These are phyloP conservation scores for Penicillium thymicola DNA, from an alignment of 2,329 filamentous ascomycete genomes.

Conservation along the genomic window DNA sequence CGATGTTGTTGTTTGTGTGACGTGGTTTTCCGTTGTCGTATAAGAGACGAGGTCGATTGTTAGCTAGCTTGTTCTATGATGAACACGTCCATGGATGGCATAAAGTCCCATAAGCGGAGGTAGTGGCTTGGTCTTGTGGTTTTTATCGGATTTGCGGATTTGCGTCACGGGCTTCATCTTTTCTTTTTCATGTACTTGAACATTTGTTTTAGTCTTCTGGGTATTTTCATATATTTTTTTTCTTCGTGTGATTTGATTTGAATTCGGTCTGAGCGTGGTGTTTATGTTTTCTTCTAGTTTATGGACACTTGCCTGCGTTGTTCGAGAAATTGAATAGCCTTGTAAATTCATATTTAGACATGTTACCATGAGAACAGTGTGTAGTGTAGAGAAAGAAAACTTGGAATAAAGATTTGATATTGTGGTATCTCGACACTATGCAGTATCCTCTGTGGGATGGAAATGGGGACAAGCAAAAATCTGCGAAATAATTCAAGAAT, in stretches of 20 bases:
- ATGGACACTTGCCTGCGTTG: not conserved
- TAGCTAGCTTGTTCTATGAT: not conserved
- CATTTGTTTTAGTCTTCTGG: not conserved
- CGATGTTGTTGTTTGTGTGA: conserved; percentile 49
- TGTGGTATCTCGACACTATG: not conserved
- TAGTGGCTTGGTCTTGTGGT: not conserved
- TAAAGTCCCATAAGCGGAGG: not conserved
- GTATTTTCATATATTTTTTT: not conserved
- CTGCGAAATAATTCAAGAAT: not conserved
- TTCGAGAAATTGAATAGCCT: not conserved
- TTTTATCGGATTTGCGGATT: not conserved
- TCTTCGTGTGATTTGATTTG: conserved; percentile 2
- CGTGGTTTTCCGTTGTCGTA: conserved; percentile 43
- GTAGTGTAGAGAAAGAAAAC: not conserved
- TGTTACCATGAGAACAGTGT: not conserved
- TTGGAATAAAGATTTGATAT: not conserved
- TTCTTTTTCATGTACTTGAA: not conserved
- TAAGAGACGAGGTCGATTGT: conserved; percentile 9
- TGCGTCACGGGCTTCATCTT: not conserved
- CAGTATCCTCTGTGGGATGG: not conserved
- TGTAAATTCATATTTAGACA: not conserved
- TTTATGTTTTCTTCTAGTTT: conserved; percentile 3
- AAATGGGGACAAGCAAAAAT: not conserved
- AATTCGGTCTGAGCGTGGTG: conserved; percentile 1
- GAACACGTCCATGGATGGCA: not conserved